These are phyloP conservation scores for Fusarium proliferatum DNA, from an alignment of 2,329 filamentous ascomycete genomes.

Conservation along the genomic window DNA sequence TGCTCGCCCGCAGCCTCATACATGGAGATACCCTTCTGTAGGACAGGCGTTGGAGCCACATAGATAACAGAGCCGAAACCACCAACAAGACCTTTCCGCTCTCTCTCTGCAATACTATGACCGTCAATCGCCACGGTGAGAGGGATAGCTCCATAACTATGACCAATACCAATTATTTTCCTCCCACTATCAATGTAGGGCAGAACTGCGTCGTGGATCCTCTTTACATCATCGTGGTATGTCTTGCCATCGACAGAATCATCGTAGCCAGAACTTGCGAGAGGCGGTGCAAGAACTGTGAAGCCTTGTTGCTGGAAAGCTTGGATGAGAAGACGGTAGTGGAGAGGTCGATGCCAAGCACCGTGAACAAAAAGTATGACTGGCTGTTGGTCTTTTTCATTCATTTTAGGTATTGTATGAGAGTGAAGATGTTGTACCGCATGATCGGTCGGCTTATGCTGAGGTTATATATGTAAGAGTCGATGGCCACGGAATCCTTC, in stretches of 20 bases:
- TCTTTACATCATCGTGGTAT: conserved; percentile 21
- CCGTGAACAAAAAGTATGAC: conserved; percentile 26
- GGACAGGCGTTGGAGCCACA: conserved; percentile 12
- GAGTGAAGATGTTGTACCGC: fast-evolving
- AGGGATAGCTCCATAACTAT: conserved; percentile 35
- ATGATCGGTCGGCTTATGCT: neutral
- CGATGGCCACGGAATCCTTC: neutral
- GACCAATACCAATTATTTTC: conserved; percentile 7
- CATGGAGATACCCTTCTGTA: conserved; percentile 25
- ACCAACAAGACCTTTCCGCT: neutral
- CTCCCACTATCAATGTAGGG: conserved; percentile 11
- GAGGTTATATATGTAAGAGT: neutral
- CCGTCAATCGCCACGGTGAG: conserved; percentile 1
- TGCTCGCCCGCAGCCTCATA: conserved; percentile 8
- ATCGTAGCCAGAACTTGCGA: conserved; percentile 29
- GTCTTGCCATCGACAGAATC: conserved; percentile 18
- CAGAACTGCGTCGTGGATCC: neutral
- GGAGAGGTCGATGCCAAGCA: conserved; percentile 32
- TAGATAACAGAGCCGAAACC: conserved; percentile 16
- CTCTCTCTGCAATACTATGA: conserved; percentile 7
- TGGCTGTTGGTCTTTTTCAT: neutral
- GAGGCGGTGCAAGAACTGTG: conserved; percentile 11
- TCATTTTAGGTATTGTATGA: neutral
- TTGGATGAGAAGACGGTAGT: conserved; percentile 25
- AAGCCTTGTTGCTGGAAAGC: conserved; percentile 4